Base-by-base conservation (phyloP, 2,329 filamentous ascomycete genomes). In the Diplodia sapinea region DNA sequence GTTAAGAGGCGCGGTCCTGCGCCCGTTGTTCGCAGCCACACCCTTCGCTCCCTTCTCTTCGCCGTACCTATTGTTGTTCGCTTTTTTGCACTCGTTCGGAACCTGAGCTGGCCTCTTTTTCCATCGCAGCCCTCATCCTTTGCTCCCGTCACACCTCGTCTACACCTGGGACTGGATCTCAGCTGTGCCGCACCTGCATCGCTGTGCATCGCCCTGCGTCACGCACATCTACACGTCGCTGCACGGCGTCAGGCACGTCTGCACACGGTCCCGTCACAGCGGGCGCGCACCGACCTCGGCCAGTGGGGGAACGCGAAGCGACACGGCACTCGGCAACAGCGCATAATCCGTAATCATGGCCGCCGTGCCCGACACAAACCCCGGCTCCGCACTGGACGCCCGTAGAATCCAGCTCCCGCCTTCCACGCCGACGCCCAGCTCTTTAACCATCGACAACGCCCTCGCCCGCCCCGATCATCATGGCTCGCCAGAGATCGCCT, bases 191-290 rank as follows among this genome's bases (percentile, higher is more conserved):
- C 56, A 47, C 36, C 56, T 59, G 55, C 54, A 17, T 49, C 56
- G 3, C 23, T 26, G 23, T 2, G 23, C 23, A 26, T 61, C 56
- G 9, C 38, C 38, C 56, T 31, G 56, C 56, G 33, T 47, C 55
- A 40, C 54, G 36, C 55, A 59, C 56, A 2, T 13, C 55, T 15
- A 36, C 23, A 26, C 23, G 23, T 26, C 23, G 47, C 57, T 63
- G 59, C 47, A 63, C 11, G 59, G 59, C 59, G 59, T 63, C 59
- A 63, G 59, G 59, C 59, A 63, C 59, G 59, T 26, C 59, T 36
- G 36, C 26, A 23, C 40, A 11, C 43, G 11, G 26, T 29, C n/a
- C 43, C 29, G 47, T 63, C 59, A 51, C 59, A 38, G 43, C 57
- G 43, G 26, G 26, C 17, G 47, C 59, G 57, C 50, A 62, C 50